Conservation (phyloP, 1,284 basidiomycete species). For the Ustilago crameri region DNA sequence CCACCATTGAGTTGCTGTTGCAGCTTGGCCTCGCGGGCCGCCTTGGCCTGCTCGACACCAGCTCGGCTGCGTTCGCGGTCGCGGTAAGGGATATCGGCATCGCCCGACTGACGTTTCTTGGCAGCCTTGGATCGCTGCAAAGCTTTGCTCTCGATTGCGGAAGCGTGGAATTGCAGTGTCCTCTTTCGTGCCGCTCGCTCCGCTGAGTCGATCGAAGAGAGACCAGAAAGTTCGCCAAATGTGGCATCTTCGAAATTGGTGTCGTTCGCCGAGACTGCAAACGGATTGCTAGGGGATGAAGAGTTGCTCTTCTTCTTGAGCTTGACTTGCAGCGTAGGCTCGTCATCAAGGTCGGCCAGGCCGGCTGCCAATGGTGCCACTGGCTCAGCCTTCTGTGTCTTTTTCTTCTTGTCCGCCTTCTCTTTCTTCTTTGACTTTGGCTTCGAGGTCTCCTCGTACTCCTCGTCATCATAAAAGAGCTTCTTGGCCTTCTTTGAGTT, state of each 20-base stretch:
- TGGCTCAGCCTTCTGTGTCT: constrained; percentile 27
- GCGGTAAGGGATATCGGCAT: constrained; percentile 66
- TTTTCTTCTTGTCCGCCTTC: constrained; percentile 3
- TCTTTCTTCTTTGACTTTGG: constrained; percentile 12
- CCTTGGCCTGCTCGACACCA: constrained; percentile 61
- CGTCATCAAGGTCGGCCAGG: constrained; percentile 44
- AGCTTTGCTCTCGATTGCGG: constrained; percentile 46
- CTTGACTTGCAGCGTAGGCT: constrained; percentile 40
- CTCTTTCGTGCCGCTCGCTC: constrained; percentile 59
- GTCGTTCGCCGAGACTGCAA: constrained; percentile 23
- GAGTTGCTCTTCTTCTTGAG: constrained; percentile 35
- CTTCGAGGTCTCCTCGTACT: constrained; percentile 17
- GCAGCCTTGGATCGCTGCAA: constrained; percentile 44
- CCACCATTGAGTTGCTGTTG: constrained; percentile 31
- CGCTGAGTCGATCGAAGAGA: constrained; percentile 53
- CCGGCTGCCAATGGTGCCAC: constrained; percentile 47
- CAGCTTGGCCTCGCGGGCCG: constrained; percentile 49
- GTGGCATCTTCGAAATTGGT: constrained; percentile 40
- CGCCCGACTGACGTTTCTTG: constrained; percentile 58
- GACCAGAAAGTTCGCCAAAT: constrained; percentile 60
- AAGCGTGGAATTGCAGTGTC: constrained; percentile 65
- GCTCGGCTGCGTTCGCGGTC: constrained; percentile 61
- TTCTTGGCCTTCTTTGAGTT: constrained; percentile 24
- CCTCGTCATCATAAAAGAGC: constrained; percentile 6
- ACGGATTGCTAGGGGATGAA: constrained; percentile 27